Conservation (phyloP, 768 basidiomycete species). For the Pleurotus eryngii region DNA sequence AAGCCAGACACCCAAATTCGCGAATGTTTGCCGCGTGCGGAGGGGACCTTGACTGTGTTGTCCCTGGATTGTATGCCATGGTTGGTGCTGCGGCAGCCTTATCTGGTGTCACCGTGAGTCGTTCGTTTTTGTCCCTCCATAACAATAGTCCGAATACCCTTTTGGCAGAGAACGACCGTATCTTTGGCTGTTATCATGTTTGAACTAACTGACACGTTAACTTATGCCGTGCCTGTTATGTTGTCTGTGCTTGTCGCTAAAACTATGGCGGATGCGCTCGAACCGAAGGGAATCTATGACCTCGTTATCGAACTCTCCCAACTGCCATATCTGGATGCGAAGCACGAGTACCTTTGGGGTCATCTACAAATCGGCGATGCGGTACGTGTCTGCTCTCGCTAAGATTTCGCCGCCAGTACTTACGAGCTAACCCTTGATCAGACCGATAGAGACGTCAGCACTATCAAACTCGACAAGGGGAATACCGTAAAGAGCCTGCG, state of each 20-base stretch:
- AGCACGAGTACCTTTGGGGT: conserved; percentile 89
- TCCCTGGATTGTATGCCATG: conserved; percentile 94
- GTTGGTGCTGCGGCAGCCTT: conserved; percentile 92
- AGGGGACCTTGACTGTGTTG: conserved; percentile 67
- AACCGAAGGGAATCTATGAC: conserved; percentile 96
- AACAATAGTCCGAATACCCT: conserved; percentile 1
- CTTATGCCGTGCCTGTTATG: conserved; percentile 91
- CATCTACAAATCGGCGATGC: conserved; percentile 72
- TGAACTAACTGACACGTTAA: conserved; percentile 89
- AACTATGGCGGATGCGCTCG: conserved; percentile 82
- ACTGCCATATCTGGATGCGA: conserved; percentile 89
- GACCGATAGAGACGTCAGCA: conserved; percentile 64
- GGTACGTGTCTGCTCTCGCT: conserved; percentile 39
- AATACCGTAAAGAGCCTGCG: conserved; percentile 81
- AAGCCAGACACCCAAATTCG: conserved; percentile 56
- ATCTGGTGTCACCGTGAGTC: conserved; percentile 88
- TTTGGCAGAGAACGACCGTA: conserved; percentile 72
- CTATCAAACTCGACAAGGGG: conserved; percentile 64
- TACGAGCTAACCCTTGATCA: conserved; percentile 25
- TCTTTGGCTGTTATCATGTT: conserved; percentile 96
- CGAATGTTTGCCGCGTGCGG: conserved; percentile 64
- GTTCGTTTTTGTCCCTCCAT: not conserved
- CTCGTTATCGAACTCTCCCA: conserved; percentile 89
- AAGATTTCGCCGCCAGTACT: not conserved
- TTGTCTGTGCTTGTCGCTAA: conserved; percentile 85